phyloP scores from a whole-genome alignment of 106 monocot species.

The Alisma plantagoaquatica region DNA sequence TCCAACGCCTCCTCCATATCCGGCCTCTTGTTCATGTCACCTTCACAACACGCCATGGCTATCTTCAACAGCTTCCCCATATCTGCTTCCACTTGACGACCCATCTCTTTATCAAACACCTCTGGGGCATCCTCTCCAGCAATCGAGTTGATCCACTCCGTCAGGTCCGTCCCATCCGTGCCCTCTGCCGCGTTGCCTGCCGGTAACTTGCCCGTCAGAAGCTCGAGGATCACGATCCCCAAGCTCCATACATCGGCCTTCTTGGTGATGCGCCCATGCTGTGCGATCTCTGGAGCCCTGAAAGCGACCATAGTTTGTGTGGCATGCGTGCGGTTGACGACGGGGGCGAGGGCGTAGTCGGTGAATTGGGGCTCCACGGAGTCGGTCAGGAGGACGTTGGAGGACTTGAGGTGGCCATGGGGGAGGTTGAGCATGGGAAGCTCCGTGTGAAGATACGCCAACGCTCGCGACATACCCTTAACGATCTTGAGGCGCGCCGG shows the following conservation, averaged over 20 bases:
- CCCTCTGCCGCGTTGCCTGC: slow-evolving; percentile 27
- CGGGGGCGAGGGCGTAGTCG: slow-evolving; percentile 48
- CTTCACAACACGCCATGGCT: no score
- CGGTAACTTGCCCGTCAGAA: slow-evolving; percentile 63
- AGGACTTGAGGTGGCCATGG: slow-evolving; percentile 67
- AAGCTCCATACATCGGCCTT: slow-evolving; percentile 81
- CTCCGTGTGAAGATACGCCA: slow-evolving; percentile 43
- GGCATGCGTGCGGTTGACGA: slow-evolving; percentile 29
- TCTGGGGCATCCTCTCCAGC: slow-evolving; percentile 28
- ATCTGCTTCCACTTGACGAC: no score
- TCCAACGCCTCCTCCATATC: no score
- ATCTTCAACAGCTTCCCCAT: no score
- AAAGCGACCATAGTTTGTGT: slow-evolving; percentile 55
- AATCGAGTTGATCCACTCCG: slow-evolving; percentile 37
- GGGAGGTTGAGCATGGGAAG: slow-evolving; percentile 40
- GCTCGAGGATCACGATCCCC: slow-evolving; percentile 51
- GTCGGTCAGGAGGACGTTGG: slow-evolving; percentile 46
- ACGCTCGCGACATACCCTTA: slow-evolving; percentile 47
- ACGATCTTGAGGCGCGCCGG: slow-evolving; percentile 38
- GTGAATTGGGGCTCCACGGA: slow-evolving; percentile 27
- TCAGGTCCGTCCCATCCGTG: slow-evolving; percentile 15
- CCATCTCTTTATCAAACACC: slow-evolving; percentile 37
- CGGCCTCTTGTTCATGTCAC: no score
- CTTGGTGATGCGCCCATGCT: slow-evolving; percentile 19
- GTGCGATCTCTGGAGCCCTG: slow-evolving; percentile 42